A percentile compares a stretch with the other conserved stretches of the same genome.
Evolutionary conservation across 208 protist species (phyloP).

Genomic region (Leishmania guyanensis): DNA sequence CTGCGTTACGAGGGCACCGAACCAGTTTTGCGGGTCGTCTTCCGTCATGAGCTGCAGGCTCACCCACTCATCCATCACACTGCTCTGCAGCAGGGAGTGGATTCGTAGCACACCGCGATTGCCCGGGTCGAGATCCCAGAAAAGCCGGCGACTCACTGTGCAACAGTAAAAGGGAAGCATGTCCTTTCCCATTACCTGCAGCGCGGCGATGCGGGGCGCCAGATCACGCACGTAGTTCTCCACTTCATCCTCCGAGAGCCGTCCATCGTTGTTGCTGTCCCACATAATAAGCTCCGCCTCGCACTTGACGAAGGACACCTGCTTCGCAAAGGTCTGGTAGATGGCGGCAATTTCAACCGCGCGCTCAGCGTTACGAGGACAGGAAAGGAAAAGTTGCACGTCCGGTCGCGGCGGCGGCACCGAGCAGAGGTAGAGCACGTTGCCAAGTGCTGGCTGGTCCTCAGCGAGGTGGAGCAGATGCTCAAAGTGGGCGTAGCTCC

Average conservation of each 20-base stretch:
- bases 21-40: constrained; percentile 84
- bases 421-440: constrained; percentile 54
- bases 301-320: constrained; percentile 86
- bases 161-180: constrained; percentile 91
- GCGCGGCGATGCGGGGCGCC: constrained; percentile 68
- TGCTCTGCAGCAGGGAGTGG: constrained; percentile 73
- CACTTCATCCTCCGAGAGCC: constrained; percentile 87
- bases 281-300: constrained; percentile 85
- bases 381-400: constrained; percentile 70
- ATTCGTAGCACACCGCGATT: constrained; percentile 82
- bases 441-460: constrained; percentile 44
- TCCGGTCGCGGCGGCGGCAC: constrained; percentile 53
- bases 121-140: constrained; percentile 86
- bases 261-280: constrained; percentile 86
- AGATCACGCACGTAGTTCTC: constrained; percentile 87
- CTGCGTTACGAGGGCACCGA: constrained; percentile 67
- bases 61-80: constrained; percentile 90
- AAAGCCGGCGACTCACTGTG: constrained; percentile 87
- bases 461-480: constrained; percentile 23
- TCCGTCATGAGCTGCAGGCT: constrained; percentile 82
- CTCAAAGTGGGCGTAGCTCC: constrained; percentile 21
- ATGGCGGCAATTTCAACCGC: constrained; percentile 65
- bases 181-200: constrained; percentile 57
- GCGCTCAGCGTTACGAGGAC: constrained; percentile 48
- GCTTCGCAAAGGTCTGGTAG: constrained; percentile 76